Evolutionary conservation across 257 asterid genomes (phyloP).

Genomic region (Solanum clarkiae): DNA sequence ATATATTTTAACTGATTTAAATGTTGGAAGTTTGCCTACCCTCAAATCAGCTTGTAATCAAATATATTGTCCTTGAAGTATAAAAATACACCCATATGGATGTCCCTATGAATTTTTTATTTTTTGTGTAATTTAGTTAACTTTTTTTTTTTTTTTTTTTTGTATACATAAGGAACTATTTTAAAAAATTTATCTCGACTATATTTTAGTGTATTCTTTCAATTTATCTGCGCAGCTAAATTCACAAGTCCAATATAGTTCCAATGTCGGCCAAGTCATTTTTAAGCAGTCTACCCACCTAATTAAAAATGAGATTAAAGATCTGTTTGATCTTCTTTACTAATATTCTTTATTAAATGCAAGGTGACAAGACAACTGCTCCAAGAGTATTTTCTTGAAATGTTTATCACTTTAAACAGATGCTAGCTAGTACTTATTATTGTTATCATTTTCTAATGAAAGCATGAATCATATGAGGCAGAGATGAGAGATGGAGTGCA

Average conservation of each 20-base stretch:
- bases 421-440: neutral
- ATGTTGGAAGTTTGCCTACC: neutral
- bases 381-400: neutral
- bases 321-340: neutral
- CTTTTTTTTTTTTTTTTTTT: too few species aligned
- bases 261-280: neutral
- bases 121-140: too few species aligned
- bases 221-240: too few species aligned
- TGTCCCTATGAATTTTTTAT: too few species aligned
- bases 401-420: neutral
- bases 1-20: too few species aligned
- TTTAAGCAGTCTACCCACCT: neutral
- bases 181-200: neutral
- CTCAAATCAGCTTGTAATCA: neutral
- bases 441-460: neutral
- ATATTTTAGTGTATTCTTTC: neutral
- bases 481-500: neutral
- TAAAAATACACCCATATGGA: neutral
- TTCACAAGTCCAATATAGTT: neutral
- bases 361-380: neutral
- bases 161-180: too few species aligned
- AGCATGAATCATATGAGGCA: neutral
- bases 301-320: neutral
- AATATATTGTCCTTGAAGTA: neutral
- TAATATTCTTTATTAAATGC: neutral